Conservation (phyloP, 73 alveolate genomes). For the Symbiodinium pilosum region DNA sequence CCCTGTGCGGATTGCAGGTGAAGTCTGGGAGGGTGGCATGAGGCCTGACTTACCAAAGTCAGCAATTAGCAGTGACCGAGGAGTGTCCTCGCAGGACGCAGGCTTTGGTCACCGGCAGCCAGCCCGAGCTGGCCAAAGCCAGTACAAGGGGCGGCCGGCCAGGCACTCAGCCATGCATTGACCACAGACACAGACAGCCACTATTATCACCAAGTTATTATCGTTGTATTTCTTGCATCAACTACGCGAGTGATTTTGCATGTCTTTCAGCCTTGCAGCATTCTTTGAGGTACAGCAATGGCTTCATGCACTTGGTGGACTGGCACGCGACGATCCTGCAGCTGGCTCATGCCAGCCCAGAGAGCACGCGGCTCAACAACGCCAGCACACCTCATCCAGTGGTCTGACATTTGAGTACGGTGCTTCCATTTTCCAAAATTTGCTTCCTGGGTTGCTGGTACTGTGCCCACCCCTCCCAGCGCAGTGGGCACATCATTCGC, state of each 20-base stretch:
- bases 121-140: slow-evolving; percentile 14
- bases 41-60: background rate
- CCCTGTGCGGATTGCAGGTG: background rate
- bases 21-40: slow-evolving; percentile 74
- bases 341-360: slow-evolving; percentile 51
- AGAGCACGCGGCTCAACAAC: background rate
- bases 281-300: slow-evolving; percentile 24
- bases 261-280: background rate
- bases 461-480: too few species aligned
- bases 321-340: slow-evolving; percentile 66
- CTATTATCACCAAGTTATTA: background rate
- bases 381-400: background rate
- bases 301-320: slow-evolving; percentile 56
- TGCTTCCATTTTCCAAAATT: too few species aligned
- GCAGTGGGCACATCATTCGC: too few species aligned
- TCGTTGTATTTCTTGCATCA: background rate
- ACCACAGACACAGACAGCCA: too few species aligned
- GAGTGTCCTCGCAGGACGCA: background rate
- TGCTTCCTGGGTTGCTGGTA: too few species aligned
- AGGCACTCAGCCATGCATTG: background rate
- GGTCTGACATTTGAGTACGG: too few species aligned
- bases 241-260: background rate
- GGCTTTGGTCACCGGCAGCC: slow-evolving; percentile 42
- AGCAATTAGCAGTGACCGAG: background rate
- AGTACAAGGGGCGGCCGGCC: background rate